phyloP scores from a whole-genome alignment of 768 basidiomycete species.

The Leucocoprinus sp. region DNA sequence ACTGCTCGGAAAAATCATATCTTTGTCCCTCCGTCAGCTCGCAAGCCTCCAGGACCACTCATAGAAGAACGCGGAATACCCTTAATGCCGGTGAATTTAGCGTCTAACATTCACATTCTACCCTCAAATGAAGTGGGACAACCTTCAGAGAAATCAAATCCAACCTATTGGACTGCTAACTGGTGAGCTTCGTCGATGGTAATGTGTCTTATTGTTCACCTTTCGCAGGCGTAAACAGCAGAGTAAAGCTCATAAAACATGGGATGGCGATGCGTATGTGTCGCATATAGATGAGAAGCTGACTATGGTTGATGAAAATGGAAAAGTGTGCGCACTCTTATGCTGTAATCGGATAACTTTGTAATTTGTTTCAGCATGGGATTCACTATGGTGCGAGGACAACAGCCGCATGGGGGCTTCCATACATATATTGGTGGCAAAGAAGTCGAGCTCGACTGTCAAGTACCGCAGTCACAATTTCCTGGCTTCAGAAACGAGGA shows the following conservation, averaged over 20 bases:
- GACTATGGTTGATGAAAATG: conserved; percentile 60
- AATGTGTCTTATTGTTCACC: not conserved
- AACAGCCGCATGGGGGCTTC: conserved; percentile 39
- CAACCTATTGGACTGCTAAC: conserved; percentile 55
- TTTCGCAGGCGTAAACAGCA: conserved; percentile 60
- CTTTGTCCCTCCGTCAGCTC: conserved; percentile 19
- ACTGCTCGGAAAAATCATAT: conserved; percentile 17
- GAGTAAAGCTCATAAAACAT: conserved; percentile 72
- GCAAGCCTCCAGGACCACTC: not conserved
- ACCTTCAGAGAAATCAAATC: conserved; percentile 18
- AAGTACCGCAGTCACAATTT: conserved; percentile 42
- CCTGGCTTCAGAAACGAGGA: conserved; percentile 28
- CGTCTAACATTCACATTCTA: conserved; percentile 1
- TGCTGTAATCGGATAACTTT: not conserved
- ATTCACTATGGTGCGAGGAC: conserved; percentile 51
- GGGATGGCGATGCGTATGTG: conserved; percentile 75
- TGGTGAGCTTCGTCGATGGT: conserved; percentile 35
- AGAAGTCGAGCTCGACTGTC: conserved; percentile 53
- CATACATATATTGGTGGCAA: conserved; percentile 43
- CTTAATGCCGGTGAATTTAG: conserved; percentile 4
- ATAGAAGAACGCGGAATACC: conserved; percentile 4
- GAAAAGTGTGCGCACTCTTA: conserved; percentile 46
- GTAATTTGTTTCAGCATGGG: conserved; percentile 40
- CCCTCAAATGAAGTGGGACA: conserved; percentile 9
- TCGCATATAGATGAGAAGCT: conserved; percentile 42